Conservation (phyloP, 768 basidiomycete species). For the Lactarius hengduanensis region DNA sequence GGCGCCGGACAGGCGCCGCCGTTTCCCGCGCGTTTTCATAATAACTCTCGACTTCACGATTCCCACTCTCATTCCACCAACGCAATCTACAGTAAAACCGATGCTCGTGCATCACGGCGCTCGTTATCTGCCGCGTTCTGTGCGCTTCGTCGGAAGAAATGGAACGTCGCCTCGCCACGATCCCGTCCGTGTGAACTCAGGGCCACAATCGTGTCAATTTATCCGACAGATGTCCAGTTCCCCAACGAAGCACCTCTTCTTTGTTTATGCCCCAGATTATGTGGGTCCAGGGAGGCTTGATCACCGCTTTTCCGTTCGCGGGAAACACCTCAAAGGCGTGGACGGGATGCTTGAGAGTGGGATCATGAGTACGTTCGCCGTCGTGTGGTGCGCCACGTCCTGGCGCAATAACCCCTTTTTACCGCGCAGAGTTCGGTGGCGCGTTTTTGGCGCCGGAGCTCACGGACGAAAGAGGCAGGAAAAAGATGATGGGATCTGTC, state of each 20-base stretch:
- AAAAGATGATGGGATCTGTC: constrained; percentile 33
- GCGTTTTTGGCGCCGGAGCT: constrained; percentile 26
- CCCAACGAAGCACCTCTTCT: constrained; percentile 27
- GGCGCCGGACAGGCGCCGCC: not conserved
- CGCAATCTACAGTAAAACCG: not conserved
- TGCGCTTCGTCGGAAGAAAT: not conserved
- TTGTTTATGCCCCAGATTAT: constrained; percentile 38
- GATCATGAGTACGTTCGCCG: constrained; percentile 20
- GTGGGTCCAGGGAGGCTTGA: constrained; percentile 32
- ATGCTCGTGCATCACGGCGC: not conserved
- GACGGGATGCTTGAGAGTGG: constrained; percentile 12
- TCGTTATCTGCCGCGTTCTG: not conserved
- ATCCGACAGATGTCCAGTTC: constrained; percentile 11
- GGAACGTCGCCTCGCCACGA: not conserved
- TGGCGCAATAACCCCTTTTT: not conserved
- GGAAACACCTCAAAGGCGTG: constrained; percentile 31
- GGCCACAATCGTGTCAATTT: not conserved
- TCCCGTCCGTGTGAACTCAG: not conserved
- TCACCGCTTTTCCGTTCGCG: constrained; percentile 32
- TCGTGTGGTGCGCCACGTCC: too few relatives aligned
- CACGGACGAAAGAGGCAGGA: constrained; percentile 11
- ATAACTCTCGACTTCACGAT: not conserved
- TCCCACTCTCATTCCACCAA: not conserved
- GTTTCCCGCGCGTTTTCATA: not conserved
- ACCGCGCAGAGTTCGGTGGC: constrained; percentile 19